A percentile compares a stretch with the other conserved stretches of the same genome.
Evolutionary conservation across 768 basidiomycete species (phyloP).

Genomic region (Lentinula aciculospora): DNA sequence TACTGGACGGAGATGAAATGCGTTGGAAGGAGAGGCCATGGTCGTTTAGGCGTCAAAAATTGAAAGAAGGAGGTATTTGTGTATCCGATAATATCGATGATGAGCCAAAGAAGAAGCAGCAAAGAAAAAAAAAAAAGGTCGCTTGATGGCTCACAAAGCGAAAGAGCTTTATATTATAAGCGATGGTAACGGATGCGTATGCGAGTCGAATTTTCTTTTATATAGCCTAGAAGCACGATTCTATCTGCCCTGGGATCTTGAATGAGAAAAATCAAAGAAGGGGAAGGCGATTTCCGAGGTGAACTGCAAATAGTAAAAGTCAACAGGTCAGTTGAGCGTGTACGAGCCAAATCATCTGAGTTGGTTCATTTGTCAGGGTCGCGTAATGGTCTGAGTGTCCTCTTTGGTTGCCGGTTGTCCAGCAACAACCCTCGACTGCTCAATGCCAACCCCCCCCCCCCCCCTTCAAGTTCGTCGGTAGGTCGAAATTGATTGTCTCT

Average conservation of each 20-base stretch:
- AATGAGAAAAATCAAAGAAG: constrained; percentile 2
- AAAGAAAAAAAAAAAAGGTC: neutral
- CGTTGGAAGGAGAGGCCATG: neutral
- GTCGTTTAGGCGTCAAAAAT: neutral
- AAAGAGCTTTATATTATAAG: neutral
- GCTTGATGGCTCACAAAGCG: neutral
- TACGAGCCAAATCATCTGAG: neutral
- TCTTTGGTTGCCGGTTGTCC: neutral
- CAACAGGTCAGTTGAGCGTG: neutral
- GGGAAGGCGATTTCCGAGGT: constrained; percentile 6
- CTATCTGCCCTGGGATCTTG: constrained; percentile 5
- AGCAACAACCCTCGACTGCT: neutral
- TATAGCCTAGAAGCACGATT: constrained; percentile 1
- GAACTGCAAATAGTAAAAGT: neutral
- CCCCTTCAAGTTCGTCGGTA: too few relatives aligned
- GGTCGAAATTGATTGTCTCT: too few relatives aligned
- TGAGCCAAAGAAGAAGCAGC: neutral
- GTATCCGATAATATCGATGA: constrained; percentile 4
- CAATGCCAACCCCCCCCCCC: neutral
- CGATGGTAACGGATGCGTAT: constrained; percentile 1
- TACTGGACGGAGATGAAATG: constrained; percentile 3
- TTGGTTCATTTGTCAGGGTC: neutral
- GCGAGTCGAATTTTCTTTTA: neutral
- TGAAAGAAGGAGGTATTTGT: neutral
- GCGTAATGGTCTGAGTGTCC: neutral